Percentiles rank a stretch among this genome's conserved stretches.
Evolutionary conservation across 495 filamentous ascomycete genomes (phyloP).

Genomic region (Aeminium ludgeri): DNA sequence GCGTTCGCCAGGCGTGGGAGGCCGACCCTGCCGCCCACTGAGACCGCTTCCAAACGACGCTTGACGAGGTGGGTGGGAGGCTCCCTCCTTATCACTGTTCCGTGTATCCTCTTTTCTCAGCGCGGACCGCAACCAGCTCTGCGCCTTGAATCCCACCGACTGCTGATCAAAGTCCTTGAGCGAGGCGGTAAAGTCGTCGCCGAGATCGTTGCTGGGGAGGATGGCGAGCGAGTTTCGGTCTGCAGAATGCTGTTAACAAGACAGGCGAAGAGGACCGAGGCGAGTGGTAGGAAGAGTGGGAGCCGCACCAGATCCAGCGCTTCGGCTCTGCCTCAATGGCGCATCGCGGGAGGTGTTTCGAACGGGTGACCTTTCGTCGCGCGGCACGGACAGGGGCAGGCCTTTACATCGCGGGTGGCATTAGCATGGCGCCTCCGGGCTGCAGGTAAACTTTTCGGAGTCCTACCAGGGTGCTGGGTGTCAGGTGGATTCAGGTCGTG

Average conservation of each 20-base stretch:
- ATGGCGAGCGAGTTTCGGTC: slow-evolving; percentile 12
- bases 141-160: slow-evolving; percentile 5
- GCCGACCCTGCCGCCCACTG: too few species aligned
- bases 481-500: slow-evolving; percentile 5
- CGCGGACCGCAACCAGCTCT: slow-evolving; percentile 10
- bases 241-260: neutral
- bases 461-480: slow-evolving; percentile 10
- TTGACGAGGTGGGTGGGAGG: slow-evolving; percentile 8
- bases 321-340: too few species aligned
- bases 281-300: neutral
- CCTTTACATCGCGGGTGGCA: neutral
- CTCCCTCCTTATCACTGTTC: neutral
- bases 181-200: neutral
- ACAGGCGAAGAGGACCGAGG: too few species aligned
- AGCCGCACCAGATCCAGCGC: too few species aligned
- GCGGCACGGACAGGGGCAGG: slow-evolving; percentile 8
- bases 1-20: slow-evolving; percentile 9
- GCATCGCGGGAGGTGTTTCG: slow-evolving; percentile 10
- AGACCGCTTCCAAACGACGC: too few species aligned
- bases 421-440: neutral
- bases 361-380: slow-evolving; percentile 7
- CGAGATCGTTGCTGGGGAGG: slow-evolving; percentile 4
- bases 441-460: neutral
- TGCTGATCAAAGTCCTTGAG: slow-evolving; percentile 2
- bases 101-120: slow-evolving; percentile 7